Evolutionary conservation across 805 yeast species (phyloP), one percentile per base, ranked within the genome.

Genomic region (Lipomyces yamadae): DNA sequence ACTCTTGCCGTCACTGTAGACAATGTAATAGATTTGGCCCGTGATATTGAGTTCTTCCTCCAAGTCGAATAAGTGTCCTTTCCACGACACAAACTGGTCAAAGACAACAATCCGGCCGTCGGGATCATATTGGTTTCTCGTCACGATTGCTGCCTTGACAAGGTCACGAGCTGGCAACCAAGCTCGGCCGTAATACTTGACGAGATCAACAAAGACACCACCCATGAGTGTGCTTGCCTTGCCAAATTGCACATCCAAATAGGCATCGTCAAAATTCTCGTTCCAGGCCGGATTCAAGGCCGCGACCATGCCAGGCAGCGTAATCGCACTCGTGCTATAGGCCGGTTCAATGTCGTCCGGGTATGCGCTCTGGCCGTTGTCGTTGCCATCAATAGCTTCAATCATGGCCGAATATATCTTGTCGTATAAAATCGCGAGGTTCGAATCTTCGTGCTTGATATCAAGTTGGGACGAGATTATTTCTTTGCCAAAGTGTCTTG

Each of bases 301-400:
- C 11, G 94, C 80, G 13, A 95, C 90, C 55, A 92, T 79, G 0
- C 92, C 83, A 7, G 97, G 94, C 62, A 95, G 82, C 18, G 91
- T 83, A 77, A 92, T 88, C 72, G 87, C 86, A 72, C 84, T 84
- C 74, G 89, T 92, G 71, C 84, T 84, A 81, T 91, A 95, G 69
- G 81, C 83, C 58, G 91, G 88, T 69, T 81, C 81, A 42, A 83
- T 81, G 34, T 83, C 85, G 58, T 83, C 84, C 4, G 83, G 85
- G 74, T 86, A 91, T 73, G 90, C 88, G 76, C 84, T 84, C 70
- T 94, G 85, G 74, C 99, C 99, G 75, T 95, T 95, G 78, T 95
- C 99, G 75, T 93, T 91, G 64, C 98, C 99, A 79, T 93, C 99
- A 42, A 95, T 83, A 8, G 97, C 88, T 79, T 95, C 98, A 66